Percentiles rank a stretch among this genome's conserved stretches.
These are phyloP conservation scores for Salinomyces thailandicus DNA, from an alignment of 2,329 filamentous ascomycete genomes.

Conservation along the genomic window DNA sequence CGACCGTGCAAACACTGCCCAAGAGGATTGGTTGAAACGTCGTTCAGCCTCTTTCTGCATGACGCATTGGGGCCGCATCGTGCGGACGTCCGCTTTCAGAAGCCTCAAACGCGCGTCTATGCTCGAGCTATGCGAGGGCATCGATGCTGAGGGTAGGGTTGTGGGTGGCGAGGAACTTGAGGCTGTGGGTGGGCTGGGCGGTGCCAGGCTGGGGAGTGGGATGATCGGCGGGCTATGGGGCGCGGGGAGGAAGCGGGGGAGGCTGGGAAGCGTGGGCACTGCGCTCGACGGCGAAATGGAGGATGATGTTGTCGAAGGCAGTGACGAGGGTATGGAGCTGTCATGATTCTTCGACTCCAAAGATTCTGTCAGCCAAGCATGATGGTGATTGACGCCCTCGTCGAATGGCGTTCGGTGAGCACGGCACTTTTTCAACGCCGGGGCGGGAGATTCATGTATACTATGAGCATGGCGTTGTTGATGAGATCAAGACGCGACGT, in stretches of 20 bases:
- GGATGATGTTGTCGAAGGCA: constrained; percentile 23
- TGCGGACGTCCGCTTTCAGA: constrained; percentile 79
- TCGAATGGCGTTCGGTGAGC: no score
- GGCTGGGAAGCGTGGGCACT: constrained; percentile 32
- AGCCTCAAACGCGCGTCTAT: constrained; percentile 67
- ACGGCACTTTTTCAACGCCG: no score
- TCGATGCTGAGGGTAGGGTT: constrained; percentile 85
- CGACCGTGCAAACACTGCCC: constrained; percentile 83
- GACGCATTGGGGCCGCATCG: constrained; percentile 87
- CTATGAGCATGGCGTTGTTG: no score
- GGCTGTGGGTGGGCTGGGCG: constrained; percentile 44
- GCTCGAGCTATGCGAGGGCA: constrained; percentile 85
- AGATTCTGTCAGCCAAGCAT: no score
- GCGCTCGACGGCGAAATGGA: constrained; percentile 31
- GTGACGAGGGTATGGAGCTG: constrained; percentile 12
- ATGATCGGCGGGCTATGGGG: constrained; percentile 21
- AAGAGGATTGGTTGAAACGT: constrained; percentile 86
- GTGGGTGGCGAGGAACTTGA: constrained; percentile 78
- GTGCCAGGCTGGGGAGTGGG: constrained; percentile 36
- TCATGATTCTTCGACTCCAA: not conserved
- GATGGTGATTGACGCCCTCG: no score
- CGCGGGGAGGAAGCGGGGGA: constrained; percentile 34
- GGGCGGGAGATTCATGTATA: no score
- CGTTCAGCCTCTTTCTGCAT: constrained; percentile 82
- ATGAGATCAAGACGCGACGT: no score